Conservation (phyloP, 352 stramenopile genomes). For the Plasmopara muralis region DNA sequence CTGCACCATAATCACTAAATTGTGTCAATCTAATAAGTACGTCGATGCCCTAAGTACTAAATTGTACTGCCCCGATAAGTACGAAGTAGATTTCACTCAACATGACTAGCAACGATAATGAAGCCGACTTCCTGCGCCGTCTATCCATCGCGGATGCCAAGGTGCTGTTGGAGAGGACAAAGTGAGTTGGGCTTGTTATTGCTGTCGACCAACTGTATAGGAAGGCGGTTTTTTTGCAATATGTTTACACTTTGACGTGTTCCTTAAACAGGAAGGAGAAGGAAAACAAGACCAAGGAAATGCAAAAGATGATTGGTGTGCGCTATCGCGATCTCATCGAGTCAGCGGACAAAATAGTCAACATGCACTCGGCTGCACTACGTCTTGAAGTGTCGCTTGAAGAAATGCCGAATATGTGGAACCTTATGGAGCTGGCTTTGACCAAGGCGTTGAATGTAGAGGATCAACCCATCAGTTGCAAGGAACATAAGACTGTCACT, state of each 20-base stretch:
- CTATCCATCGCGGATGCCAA: constrained; percentile 81
- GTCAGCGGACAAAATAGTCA: constrained; percentile 89
- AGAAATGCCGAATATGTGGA: constrained; percentile 83
- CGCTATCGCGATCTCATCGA: constrained; percentile 91
- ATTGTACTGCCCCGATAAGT: constrained; percentile 16
- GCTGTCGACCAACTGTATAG: no score
- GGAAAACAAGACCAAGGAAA: constrained; percentile 83
- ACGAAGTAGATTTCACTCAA: constrained; percentile 3
- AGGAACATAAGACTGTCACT: background rate
- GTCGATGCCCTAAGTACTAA: constrained; percentile 1
- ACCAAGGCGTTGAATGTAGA: constrained; percentile 22
- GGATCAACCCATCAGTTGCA: background rate
- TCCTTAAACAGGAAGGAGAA: constrained; percentile 55
- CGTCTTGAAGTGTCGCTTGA: constrained; percentile 73
- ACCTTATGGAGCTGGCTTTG: constrained; percentile 46
- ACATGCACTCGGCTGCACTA: constrained; percentile 85
- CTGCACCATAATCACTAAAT: constrained; percentile 5
- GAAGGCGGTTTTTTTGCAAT: no score
- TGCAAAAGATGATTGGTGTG: constrained; percentile 91
- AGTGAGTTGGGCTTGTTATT: constrained; percentile 23
- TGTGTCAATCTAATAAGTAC: no score
- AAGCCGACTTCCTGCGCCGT: constrained; percentile 62
- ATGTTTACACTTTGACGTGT: no score
- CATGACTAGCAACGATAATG: constrained; percentile 8
- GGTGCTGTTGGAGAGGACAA: constrained; percentile 71